Evolutionary conservation across 495 filamentous ascomycete species (phyloP), one percentile per base, ranked within the genome.

Genomic region (Tuber aestivum): DNA sequence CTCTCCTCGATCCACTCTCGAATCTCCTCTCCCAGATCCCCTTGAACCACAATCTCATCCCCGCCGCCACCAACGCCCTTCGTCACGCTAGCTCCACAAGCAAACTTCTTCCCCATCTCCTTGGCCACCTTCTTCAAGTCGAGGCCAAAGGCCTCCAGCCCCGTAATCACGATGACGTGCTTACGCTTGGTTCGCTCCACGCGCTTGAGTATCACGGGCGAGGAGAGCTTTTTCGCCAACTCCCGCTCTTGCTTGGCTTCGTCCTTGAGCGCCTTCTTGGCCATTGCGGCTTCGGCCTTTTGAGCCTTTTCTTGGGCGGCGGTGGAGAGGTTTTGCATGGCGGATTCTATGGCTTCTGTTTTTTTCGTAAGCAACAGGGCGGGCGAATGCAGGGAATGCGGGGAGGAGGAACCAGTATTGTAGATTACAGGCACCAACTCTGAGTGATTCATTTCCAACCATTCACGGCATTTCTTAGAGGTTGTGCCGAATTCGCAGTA

Each of bases 401-500:
- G 74, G 61, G 69, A 27, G 42, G 40, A 84, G 84, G 76, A 84
- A 95, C 94, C 93, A 84, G 92, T 89, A 68, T 93, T 95, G 86
- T 97, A 97, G 83, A 98, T 86, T 77, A 85, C 86, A 71, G 87
- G 84, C 83, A 97, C 94, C 84, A 97, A 84, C 65, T 88, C 86
- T 1, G 91, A 88, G 75, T 97, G 87, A 65, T 88, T 86, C 69
- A 92, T 90, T 80, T 94, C 87, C 18, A 99, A 88, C 95, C 95
- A 99, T 83, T 97, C 93, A 83, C 94, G 91, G 84, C 95, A 99
- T 86, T 97, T 97, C 85, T 93, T 96, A n/a, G 92, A 90, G n/a
- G 94, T 97, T 72, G 92, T 94, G 81, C 95, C 95, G 84, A 97
- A 98, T 85, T 98, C 96, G 86, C 95, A 99, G 85, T 97, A 99